Evolutionary conservation across 2,329 filamentous ascomycete species (phyloP).

Genomic region (Cytospora leucostoma): DNA sequence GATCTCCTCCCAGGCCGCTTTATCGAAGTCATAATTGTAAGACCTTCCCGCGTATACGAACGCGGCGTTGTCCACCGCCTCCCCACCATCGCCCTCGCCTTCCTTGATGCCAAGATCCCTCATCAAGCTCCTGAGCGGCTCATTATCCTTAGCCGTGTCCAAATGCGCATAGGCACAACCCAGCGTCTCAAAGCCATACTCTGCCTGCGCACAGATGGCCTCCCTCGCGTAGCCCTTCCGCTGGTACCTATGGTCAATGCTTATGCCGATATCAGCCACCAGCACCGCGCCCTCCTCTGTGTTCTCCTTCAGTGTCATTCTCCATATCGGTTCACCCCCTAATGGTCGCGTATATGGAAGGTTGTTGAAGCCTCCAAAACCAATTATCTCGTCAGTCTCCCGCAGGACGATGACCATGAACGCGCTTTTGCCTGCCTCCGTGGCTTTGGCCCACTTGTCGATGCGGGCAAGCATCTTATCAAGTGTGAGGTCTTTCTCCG

Average conservation of each 20-base stretch:
- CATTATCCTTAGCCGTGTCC: constrained; percentile 30
- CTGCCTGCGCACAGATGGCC: constrained; percentile 29
- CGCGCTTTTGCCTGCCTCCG: constrained; percentile 27
- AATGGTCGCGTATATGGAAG: constrained; percentile 21
- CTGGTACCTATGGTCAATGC: constrained; percentile 31
- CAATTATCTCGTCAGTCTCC: constrained; percentile 26
- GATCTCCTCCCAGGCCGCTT: constrained; percentile 24
- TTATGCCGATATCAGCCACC: constrained; percentile 28
- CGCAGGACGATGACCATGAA: constrained; percentile 28
- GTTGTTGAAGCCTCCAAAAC: constrained; percentile 30
- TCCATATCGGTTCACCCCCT: background rate
- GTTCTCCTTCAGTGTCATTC: constrained; percentile 10
- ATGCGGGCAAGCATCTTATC: constrained; percentile 23
- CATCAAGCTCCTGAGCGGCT: constrained; percentile 28
- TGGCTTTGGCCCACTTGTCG: constrained; percentile 14
- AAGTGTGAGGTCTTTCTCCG: constrained; percentile 18
- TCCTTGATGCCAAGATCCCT: constrained; percentile 16
- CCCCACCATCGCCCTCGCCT: constrained; percentile 13
- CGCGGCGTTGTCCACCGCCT: constrained; percentile 10
- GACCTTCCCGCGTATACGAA: constrained; percentile 19
- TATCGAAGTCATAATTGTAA: constrained; percentile 21
- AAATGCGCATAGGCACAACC: constrained; percentile 27
- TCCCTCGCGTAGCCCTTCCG: constrained; percentile 32
- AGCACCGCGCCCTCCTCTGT: background rate
- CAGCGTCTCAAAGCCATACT: constrained; percentile 31